phyloP scores from a whole-genome alignment of 2,329 filamentous ascomycete species.

The Xylariaceae sp. region DNA sequence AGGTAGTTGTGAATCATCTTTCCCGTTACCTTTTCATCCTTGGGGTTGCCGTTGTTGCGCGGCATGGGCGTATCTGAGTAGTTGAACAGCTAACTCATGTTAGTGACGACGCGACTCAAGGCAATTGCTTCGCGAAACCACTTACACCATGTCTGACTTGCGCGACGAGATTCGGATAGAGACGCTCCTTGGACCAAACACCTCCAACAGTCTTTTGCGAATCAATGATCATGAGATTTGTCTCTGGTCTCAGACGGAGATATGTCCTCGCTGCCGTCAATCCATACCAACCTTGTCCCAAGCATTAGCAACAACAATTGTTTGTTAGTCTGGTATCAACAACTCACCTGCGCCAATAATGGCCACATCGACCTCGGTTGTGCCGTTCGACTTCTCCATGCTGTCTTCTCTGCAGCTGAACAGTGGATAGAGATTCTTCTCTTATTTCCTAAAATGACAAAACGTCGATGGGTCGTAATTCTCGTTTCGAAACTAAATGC shows the following conservation, averaged over 20 bases:
- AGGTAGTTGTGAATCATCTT: slow-evolving; percentile 28
- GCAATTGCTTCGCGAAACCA: neutral
- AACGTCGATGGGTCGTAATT: too few relatives aligned
- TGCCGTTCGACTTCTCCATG: slow-evolving; percentile 6
- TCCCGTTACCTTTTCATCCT: slow-evolving; percentile 26
- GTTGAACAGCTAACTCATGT: slow-evolving; percentile 23
- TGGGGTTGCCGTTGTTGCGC: slow-evolving; percentile 19
- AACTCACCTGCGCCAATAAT: slow-evolving; percentile 25
- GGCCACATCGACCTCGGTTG: slow-evolving; percentile 20
- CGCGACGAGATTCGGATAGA: slow-evolving; percentile 26
- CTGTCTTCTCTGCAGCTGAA: neutral
- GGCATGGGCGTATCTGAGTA: slow-evolving; percentile 26
- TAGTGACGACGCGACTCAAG: neutral
- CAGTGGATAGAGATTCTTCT: neutral
- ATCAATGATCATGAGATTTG: slow-evolving; percentile 25
- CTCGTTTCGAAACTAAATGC: too few relatives aligned
- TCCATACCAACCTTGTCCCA: slow-evolving; percentile 23
- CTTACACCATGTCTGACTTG: slow-evolving; percentile 25
- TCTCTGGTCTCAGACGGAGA: slow-evolving; percentile 22
- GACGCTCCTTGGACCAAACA: slow-evolving; percentile 26
- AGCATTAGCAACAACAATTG: slow-evolving; percentile 1
- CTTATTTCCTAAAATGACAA: too few relatives aligned
- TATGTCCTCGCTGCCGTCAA: slow-evolving; percentile 24
- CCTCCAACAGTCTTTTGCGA: slow-evolving; percentile 24
- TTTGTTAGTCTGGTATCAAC: neutral